Conservation (phyloP, 2,329 filamentous ascomycete genomes). For the Emericellopsis atlantica region DNA sequence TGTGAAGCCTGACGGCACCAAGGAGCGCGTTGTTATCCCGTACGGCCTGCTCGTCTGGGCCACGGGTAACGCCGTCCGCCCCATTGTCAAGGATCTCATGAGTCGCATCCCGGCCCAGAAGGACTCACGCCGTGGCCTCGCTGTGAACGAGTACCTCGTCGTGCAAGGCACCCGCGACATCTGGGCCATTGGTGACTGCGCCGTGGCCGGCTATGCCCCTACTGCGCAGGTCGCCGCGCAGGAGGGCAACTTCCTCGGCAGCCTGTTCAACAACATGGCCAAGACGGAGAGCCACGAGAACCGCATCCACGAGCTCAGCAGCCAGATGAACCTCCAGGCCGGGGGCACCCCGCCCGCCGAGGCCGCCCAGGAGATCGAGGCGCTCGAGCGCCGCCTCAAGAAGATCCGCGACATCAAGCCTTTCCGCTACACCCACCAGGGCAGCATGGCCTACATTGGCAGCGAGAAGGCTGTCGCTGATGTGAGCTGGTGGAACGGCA, state of each 20-base stretch:
- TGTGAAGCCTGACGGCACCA: slow-evolving; percentile 70
- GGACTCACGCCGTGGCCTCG: slow-evolving; percentile 85
- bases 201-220: slow-evolving; percentile 92
- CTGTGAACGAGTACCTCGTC: slow-evolving; percentile 97
- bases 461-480: slow-evolving; percentile 97
- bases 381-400: slow-evolving; percentile 73
- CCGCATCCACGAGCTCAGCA: slow-evolving; percentile 59
- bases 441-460: slow-evolving; percentile 92
- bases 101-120: slow-evolving; percentile 85
- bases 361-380: slow-evolving; percentile 63
- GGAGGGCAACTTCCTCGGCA: slow-evolving; percentile 88
- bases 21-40: slow-evolving; percentile 69
- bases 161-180: slow-evolving; percentile 95
- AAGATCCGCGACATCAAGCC: slow-evolving; percentile 91
- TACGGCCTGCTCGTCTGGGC: slow-evolving; percentile 98
- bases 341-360: slow-evolving; percentile 49
- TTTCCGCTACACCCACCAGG: slow-evolving; percentile 98
- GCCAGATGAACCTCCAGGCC: slow-evolving; percentile 40
- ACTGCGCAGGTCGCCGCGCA: slow-evolving; percentile 94
- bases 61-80: slow-evolving; percentile 87
- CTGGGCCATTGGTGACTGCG: slow-evolving; percentile 96
- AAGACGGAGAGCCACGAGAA: slow-evolving; percentile 76
- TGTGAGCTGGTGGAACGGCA: slow-evolving; percentile 94
- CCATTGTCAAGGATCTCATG: slow-evolving; percentile 86
- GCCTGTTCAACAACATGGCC: slow-evolving; percentile 98